Evolutionary conservation across 2,329 filamentous ascomycete genomes (phyloP), one percentile per base, ranked within the genome.

Genomic region (Tolypocladium ovalisporum): DNA sequence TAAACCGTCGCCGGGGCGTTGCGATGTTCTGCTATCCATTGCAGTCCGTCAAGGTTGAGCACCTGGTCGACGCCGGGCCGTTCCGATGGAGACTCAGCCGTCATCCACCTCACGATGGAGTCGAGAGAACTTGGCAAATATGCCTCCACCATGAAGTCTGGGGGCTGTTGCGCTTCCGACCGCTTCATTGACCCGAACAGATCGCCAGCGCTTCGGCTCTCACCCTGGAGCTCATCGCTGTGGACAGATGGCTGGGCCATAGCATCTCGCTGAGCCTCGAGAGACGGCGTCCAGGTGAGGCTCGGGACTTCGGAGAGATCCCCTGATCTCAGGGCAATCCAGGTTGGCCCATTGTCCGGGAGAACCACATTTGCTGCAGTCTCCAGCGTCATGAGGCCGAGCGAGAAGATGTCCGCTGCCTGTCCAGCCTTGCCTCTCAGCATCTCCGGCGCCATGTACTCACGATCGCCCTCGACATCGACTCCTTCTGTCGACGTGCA

Each of bases 371-470:
- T 99, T 61, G 89, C 91, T 32, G 91, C 93, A 66, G 92, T 94
- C 75, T 99, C 94, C 54, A 97, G 84, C 70, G 96, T 89, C 71
- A 97, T 96, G 65, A 97, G 83, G 55, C 94, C 94, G 35, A 99
- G 83, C 13, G 94, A 90, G 71, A 97, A 99, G 54, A 99, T 83
- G 71, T 99, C 94, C 39, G 91, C 89, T 40, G 93, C 89, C 71
- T 93, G 94, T 73, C 96, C 91, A 64, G 88, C 94, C 61, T 86
- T 83, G 47, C 92, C 93, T 67, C 84, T 84, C 24, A 99, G 83
- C 60, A 96, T 90, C 72, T 99, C 94, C 0, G 92, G 92, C 1
- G 89, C 93, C 68, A 99, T 93, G 70, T 99, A 99, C 69, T 96
- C 90, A 54, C 94, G 89, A 69, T 99, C 94, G 36, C 94, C 94